phyloP scores from a whole-genome alignment of 495 filamentous ascomycete species.

The Lentithecium fluviatile region DNA sequence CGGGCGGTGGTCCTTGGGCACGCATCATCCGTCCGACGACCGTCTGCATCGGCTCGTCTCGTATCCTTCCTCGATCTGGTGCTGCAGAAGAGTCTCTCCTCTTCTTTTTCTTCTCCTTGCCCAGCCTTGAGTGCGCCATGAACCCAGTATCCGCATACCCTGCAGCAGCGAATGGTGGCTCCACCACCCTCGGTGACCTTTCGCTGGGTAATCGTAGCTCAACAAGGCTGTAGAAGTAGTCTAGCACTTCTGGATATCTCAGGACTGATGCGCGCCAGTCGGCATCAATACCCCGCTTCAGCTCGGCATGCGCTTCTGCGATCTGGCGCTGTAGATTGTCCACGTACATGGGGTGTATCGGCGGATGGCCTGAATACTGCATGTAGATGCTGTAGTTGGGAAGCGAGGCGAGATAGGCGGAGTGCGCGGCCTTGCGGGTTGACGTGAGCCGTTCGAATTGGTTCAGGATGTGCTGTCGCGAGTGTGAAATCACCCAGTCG shows the following conservation, averaged over 20 bases:
- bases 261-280: constrained; percentile 70
- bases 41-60: constrained; percentile 17
- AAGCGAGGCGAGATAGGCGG: constrained; percentile 56
- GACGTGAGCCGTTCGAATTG: constrained; percentile 63
- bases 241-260: constrained; percentile 69
- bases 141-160: constrained; percentile 31
- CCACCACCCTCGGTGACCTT: constrained; percentile 21
- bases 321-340: constrained; percentile 47
- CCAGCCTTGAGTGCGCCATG: constrained; percentile 22
- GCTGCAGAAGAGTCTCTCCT: constrained; percentile 24
- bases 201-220: constrained; percentile 56
- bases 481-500: constrained; percentile 68
- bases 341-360: constrained; percentile 36
- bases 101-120: constrained; percentile 34
- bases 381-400: constrained; percentile 57
- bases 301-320: constrained; percentile 55
- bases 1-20: constrained; percentile 23
- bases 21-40: constrained; percentile 10
- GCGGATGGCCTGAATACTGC: constrained; percentile 41
- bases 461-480: constrained; percentile 67
- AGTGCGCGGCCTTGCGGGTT: constrained; percentile 58
- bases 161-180: constrained; percentile 32
- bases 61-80: constrained; percentile 17
- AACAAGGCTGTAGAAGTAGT: constrained; percentile 68
- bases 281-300: constrained; percentile 69